phyloP scores from a whole-genome alignment of 2,329 filamentous ascomycete genomes.

The Colletotrichum australisinense region DNA sequence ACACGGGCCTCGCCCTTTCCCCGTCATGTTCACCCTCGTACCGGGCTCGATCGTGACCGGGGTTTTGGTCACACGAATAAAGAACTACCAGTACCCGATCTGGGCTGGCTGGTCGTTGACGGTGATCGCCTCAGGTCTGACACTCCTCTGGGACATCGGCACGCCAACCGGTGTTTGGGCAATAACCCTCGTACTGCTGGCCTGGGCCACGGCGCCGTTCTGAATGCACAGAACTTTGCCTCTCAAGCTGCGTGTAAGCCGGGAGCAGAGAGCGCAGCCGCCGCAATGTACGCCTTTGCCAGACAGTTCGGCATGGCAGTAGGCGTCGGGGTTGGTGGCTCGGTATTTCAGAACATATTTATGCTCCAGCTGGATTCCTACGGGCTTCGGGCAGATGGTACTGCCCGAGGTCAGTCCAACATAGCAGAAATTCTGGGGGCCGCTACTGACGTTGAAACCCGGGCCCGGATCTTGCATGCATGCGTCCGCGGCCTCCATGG shows the following conservation, averaged over 20 bases:
- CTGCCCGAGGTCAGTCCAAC: not conserved
- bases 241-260: conserved; percentile 16
- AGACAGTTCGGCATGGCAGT: conserved; percentile 25
- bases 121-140: conserved; percentile 8
- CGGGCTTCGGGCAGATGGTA: not conserved
- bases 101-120: conserved; percentile 47
- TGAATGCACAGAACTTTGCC: conserved; percentile 35
- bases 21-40: conserved; percentile 44
- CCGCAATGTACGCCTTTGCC: conserved; percentile 25
- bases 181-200: conserved; percentile 27
- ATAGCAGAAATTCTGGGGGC: not conserved
- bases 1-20: conserved; percentile 46
- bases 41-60: conserved; percentile 44
- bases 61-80: conserved; percentile 42
- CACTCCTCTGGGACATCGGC: conserved; percentile 20
- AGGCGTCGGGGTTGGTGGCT: conserved; percentile 22
- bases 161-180: conserved; percentile 26
- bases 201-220: conserved; percentile 26
- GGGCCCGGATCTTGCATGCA: not conserved
- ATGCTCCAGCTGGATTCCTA: conserved; percentile 1
- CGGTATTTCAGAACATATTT: conserved; percentile 32
- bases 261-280: not conserved
- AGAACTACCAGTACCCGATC: conserved; percentile 49
- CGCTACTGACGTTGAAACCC: not conserved
- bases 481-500: conserved; percentile 5